phyloP scores from a whole-genome alignment of 805 yeast genomes.

The Monosporozyma unispora region DNA sequence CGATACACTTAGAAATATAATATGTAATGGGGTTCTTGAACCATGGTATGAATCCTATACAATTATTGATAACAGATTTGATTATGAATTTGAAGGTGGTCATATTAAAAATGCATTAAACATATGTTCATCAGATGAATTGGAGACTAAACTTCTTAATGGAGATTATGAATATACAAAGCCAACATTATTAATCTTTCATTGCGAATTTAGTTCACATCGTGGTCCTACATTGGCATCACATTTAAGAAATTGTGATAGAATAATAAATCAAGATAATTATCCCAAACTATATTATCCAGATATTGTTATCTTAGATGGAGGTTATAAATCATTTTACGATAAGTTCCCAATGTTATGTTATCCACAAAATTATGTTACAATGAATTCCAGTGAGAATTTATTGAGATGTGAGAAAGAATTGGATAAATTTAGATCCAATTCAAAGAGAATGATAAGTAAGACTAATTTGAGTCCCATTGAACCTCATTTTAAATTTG shows the following conservation, averaged over 20 bases:
- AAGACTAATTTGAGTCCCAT: slow-evolving; percentile 27
- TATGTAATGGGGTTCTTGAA: slow-evolving; percentile 29
- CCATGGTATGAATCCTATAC: slow-evolving; percentile 46
- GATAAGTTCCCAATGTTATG: slow-evolving; percentile 51
- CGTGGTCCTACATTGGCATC: slow-evolving; percentile 93
- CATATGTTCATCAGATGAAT: slow-evolving; percentile 56
- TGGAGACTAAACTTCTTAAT: slow-evolving; percentile 45
- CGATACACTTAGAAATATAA: slow-evolving; percentile 34
- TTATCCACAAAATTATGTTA: slow-evolving; percentile 70
- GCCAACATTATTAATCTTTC: slow-evolving; percentile 60
- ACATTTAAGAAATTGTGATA: slow-evolving; percentile 74
- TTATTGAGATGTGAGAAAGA: slow-evolving; percentile 39
- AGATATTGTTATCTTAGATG: slow-evolving; percentile 78
- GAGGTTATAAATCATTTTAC: slow-evolving; percentile 81
- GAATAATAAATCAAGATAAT: slow-evolving; percentile 57
- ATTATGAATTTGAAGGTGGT: slow-evolving; percentile 88
- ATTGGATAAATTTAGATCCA: slow-evolving; percentile 42
- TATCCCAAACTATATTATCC: slow-evolving; percentile 85
- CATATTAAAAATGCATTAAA: slow-evolving; percentile 81
- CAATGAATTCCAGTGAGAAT: slow-evolving; percentile 51
- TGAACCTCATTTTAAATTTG: slow-evolving; percentile 12
- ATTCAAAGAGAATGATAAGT: slow-evolving; percentile 30
- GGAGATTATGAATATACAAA: not conserved
- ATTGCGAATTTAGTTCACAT: slow-evolving; percentile 88
- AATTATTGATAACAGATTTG: slow-evolving; percentile 84